These are phyloP conservation scores for Hygrophila difformis DNA, from an alignment of 257 asterid genomes.

Conservation along the genomic window DNA sequence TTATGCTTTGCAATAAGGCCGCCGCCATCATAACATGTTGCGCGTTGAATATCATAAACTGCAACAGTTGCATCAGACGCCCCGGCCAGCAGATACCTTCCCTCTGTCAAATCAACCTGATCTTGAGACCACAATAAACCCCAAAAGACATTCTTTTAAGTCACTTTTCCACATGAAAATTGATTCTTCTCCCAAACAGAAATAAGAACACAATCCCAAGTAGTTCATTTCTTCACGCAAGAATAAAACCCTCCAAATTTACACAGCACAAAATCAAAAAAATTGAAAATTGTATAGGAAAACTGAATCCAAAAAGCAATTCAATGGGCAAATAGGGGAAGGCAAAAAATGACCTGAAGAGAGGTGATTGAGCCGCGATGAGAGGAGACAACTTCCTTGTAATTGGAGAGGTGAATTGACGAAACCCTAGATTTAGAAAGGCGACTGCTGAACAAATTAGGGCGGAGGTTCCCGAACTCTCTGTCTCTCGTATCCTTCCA, in stretches of 20 bases:
- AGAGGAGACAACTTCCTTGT: slow-evolving; percentile 79
- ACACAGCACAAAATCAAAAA: too few species aligned
- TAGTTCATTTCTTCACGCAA: too few species aligned
- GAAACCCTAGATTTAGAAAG: slow-evolving; percentile 53
- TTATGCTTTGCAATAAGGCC: slow-evolving; percentile 72
- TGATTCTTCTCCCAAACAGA: too few species aligned
- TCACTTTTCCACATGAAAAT: too few species aligned
- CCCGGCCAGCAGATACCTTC: slow-evolving; percentile 79
- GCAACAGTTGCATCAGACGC: slow-evolving; percentile 92
- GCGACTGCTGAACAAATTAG: slow-evolving; percentile 67
- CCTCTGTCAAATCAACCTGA: slow-evolving; percentile 99
- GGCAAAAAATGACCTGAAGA: slow-evolving; percentile 51
- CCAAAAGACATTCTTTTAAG: slow-evolving; percentile 26
- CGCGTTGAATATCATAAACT: slow-evolving; percentile 73
- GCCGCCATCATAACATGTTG: slow-evolving; percentile 48
- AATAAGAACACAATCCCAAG: too few species aligned
- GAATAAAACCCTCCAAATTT: too few species aligned
- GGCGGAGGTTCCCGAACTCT: slow-evolving; percentile 80
- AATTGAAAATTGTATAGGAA: background rate
- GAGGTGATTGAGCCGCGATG: slow-evolving; percentile 92
- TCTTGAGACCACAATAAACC: slow-evolving; percentile 48
- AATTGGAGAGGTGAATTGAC: slow-evolving; percentile 78
- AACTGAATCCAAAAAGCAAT: background rate
- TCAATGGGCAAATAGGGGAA: background rate
- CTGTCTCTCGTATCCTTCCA: slow-evolving; percentile 95